These are phyloP conservation scores for Cystobasidium slooffiae DNA, from an alignment of 1,284 basidiomycete species.

Conservation along the genomic window DNA sequence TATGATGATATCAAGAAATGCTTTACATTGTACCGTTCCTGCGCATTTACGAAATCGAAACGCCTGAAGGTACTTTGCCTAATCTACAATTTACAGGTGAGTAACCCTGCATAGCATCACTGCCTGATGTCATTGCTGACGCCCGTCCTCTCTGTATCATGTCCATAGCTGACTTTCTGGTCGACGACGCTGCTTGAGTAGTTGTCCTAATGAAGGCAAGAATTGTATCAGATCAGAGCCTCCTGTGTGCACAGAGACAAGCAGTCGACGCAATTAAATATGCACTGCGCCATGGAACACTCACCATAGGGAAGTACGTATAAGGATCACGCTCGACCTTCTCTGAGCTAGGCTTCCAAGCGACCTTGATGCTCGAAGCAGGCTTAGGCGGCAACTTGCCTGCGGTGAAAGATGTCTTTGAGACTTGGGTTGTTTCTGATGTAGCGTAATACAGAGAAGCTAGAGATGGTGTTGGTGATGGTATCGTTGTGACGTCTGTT, in stretches of 20 bases:
- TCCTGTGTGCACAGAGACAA: neutral
- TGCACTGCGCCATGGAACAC: neutral
- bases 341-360: constrained; percentile 27
- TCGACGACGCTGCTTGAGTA: constrained; percentile 37
- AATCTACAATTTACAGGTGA: constrained; percentile 6
- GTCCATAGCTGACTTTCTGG: constrained; percentile 24
- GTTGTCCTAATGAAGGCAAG: constrained; percentile 7
- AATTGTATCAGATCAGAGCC: neutral
- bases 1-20: too few relatives aligned
- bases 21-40: too few relatives aligned
- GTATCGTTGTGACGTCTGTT: constrained; percentile 39
- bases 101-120: neutral
- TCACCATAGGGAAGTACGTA: constrained; percentile 42
- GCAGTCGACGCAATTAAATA: too few relatives aligned
- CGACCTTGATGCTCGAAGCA: constrained; percentile 27
- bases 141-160: constrained; percentile 34
- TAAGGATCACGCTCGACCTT: constrained; percentile 25
- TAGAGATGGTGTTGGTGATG: constrained; percentile 41
- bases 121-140: constrained; percentile 16
- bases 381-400: constrained; percentile 32
- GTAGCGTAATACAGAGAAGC: constrained; percentile 38
- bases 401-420: constrained; percentile 19
- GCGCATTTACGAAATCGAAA: too few relatives aligned
- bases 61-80: neutral
- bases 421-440: constrained; percentile 10